Evolutionary conservation across 352 stramenopile genomes (phyloP), one percentile per base, ranked within the genome.

Genomic region (Phytophthora gonapodyides): DNA sequence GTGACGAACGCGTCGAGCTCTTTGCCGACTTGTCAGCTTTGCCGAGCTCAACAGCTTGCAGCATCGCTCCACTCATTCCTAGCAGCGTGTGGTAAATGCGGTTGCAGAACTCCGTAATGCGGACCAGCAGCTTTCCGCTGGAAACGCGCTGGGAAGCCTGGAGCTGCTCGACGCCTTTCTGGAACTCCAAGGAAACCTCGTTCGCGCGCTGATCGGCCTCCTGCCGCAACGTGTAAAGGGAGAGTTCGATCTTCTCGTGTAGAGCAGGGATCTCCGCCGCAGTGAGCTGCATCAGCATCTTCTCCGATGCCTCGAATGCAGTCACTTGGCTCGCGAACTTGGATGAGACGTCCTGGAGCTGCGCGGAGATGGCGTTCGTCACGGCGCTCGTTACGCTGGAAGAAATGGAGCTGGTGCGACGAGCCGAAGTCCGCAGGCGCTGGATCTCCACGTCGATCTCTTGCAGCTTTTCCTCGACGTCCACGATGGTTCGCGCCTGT

Each of bases 401-500:
- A 11, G 48, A 61, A 1, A 64, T 35, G 1, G 75, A 71, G 33
- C 62, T 87, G 10, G 76, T 79, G 2, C 76, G 76, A 3, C 76
- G 69, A 7, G 56, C 58, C 2, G 59, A 73, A 15, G 69, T 75
- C 9, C 78, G 74, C 33, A 89, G 46, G 15, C 78, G 74, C 3
- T 82, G 69, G 5, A 91, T 56, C 36, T 91, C 81, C 12, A 80
- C 57, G 27, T 88, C 77, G 2, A 87, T 45, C 1, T 68, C 57
- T 16, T 87, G 73, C 6, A 91, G 54, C 16, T 87, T 87, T 54
- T 88, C 79, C 8, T 88, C 79, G 4, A 87, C 64, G 4, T 79
- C 74, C 27, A 81, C 54, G 16, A 91, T 66, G 3, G 63, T 67
- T 43, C 84, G 62, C 0, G 53, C 72, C 13, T 88, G 77, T 2